phyloP scores from a whole-genome alignment of 2,329 filamentous ascomycete genomes.

The Zymoseptoria pseudotritici region DNA sequence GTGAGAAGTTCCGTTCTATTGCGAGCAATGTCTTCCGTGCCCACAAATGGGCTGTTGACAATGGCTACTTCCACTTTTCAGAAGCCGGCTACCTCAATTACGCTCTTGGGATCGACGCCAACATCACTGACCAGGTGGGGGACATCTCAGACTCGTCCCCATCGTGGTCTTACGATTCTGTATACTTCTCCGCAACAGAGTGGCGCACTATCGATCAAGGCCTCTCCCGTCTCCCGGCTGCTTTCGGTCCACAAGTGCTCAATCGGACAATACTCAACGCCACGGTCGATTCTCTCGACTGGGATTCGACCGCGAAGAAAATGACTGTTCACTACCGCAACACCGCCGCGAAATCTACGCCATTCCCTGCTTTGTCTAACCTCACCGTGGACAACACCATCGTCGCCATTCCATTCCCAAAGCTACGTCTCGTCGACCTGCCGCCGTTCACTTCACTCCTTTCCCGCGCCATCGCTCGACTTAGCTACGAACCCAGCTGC shows the following conservation, averaged over 20 bases:
- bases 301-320: slow-evolving; percentile 43
- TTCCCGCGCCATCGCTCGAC: slow-evolving; percentile 39
- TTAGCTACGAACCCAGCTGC: slow-evolving; percentile 46
- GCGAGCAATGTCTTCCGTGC: slow-evolving; percentile 44
- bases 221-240: slow-evolving; percentile 50
- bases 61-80: slow-evolving; percentile 56
- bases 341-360: slow-evolving; percentile 39
- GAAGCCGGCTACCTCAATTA: slow-evolving; percentile 58
- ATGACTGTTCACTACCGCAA: slow-evolving; percentile 53
- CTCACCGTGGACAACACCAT: slow-evolving; percentile 51
- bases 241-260: slow-evolving; percentile 56
- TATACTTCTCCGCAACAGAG: slow-evolving; percentile 53
- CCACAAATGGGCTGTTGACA: slow-evolving; percentile 47
- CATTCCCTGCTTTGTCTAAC: slow-evolving; percentile 32
- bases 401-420: slow-evolving; percentile 57
- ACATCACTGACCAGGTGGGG: slow-evolving; percentile 49
- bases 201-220: slow-evolving; percentile 61
- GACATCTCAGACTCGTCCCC: slow-evolving; percentile 42
- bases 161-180: slow-evolving; percentile 47
- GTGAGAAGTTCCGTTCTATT: slow-evolving; percentile 27
- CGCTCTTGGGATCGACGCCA: slow-evolving; percentile 46
- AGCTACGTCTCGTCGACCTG: slow-evolving; percentile 56
- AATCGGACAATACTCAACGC: slow-evolving; percentile 50
- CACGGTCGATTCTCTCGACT: slow-evolving; percentile 51
- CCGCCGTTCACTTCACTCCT: slow-evolving; percentile 47